Evolutionary conservation across 495 filamentous ascomycete species (phyloP), one percentile per base, ranked within the genome.

Genomic region (Poronia punctata): DNA sequence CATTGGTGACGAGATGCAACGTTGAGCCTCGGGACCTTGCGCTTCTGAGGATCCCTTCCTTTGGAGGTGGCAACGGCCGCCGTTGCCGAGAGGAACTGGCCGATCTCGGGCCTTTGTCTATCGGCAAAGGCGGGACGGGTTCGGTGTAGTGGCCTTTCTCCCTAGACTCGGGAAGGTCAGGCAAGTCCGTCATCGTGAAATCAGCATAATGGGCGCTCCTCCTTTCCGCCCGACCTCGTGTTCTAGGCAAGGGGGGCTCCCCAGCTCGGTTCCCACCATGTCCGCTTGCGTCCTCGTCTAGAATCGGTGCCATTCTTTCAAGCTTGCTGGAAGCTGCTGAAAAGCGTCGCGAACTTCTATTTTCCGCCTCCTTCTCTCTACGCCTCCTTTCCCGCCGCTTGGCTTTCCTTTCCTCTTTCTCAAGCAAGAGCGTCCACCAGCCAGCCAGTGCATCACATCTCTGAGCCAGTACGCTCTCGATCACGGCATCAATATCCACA

Each of bases 381-480:
- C 93, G 79, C 54, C 87, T 95, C 31, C 80, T 75, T 48, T 97
- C 88, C 48, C 85, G 72, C 45, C 88, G 79, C 41, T 68, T 72
- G 45, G 88, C 83, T 59, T 97, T 98, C 3, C 88, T 77, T 59
- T 93, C 84, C 55, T 98, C 92, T 59, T 97, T 97, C 56, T 97
- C 92, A 36, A 97, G 83, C 42, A 97, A 62, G 17, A 98, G 63
- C 12, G 86, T 84, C 92, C 92, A 98, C 92, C 92, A 98, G 7
- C 92, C 92, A 33, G 88, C 88, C 25, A 98, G 65, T 7, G 76
- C 72, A 59, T 98, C 89, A 53, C 93, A 97, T 48, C 83, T 72
- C 53, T 93, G 85, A 6, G 90, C 78, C 9, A 95, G 67, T 17
- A 98, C 92, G 48, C 94, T 88, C 52, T 95, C 88, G 48, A 97